Base-by-base conservation (phyloP, 73 alveolate genomes). In the Chromera velia region DNA sequence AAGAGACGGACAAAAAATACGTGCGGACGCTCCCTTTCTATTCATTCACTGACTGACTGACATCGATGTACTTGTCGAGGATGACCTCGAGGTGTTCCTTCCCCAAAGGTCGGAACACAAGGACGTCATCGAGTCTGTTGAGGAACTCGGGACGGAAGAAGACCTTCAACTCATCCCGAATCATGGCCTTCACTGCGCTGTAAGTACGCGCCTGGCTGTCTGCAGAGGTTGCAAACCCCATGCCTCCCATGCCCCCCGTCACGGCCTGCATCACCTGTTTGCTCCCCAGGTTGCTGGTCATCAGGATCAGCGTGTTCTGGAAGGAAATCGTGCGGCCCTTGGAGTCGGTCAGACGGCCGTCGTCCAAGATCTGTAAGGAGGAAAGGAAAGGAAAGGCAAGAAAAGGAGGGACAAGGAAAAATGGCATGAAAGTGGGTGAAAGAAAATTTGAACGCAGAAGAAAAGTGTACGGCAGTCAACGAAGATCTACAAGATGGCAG, bases 301-400 rank as follows among this genome's bases (percentile, higher is more conserved):
- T 47, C 70, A 81, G 72, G 76, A 81, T 40, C 32, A 81, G 46
- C 18, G 84, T 73, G 76, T 81, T 81, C 72, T 71, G 45, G 73
- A 72, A 69, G 26, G 62, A 32, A 30, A 82, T 87, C 34, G 81
- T 74, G 32, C 82, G 19, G 26, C 88, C 88, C 30, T 82, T 71
- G 33, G 85, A 49, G 34, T 82, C 88, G 0, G 88, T 82, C 66
- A 82, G 75, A 18, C 87, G 82, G 33, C 88, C 88, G 28, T 82
- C 88, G 81, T 82, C 55, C 55, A 40, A 40, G 13, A 40, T 40
- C 55, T 40, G 55, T 7, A 7, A 13, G 55, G 55, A 40, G 22
- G 55, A 40, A 40, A 13, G 55, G 55, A 40, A 4, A 40, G 55
- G 13, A 7, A 40, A n/a, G n/a, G n/a, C n/a, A n/a, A n/a, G n/a